A percentile compares a stretch with the other conserved stretches of the same genome.
phyloP scores from a whole-genome alignment of 140 eudicot genomes.

The Anethum foeniculum region DNA sequence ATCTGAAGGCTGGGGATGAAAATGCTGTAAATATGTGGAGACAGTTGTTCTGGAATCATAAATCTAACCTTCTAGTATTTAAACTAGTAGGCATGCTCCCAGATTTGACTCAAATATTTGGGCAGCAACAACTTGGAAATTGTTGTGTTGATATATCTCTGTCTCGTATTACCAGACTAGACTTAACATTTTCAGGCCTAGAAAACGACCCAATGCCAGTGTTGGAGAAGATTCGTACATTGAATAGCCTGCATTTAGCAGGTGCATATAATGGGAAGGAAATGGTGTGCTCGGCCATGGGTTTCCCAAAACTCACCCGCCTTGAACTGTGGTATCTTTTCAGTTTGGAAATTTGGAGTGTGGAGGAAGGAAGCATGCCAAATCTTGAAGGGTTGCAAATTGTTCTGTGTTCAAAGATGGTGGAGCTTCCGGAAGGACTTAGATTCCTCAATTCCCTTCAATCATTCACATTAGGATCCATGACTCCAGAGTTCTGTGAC shows the following conservation, averaged over 20 bases:
- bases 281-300: conserved; percentile 11
- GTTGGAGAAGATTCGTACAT: conserved; percentile 8
- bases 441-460: background rate
- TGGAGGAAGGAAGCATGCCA: conserved; percentile 1
- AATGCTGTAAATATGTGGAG: too few species aligned
- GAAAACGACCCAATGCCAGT: conserved; percentile 13
- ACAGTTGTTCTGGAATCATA: too few species aligned
- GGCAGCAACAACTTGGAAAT: background rate
- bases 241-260: background rate
- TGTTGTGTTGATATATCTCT: background rate
- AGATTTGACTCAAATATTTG: background rate
- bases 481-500: background rate
- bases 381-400: too few species aligned
- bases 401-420: too few species aligned
- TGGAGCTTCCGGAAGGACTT: background rate
- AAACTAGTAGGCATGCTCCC: background rate
- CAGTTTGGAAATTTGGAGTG: conserved; percentile 15
- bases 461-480: background rate
- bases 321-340: background rate
- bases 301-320: conserved; percentile 21
- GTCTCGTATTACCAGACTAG: background rate
- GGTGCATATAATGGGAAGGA: background rate
- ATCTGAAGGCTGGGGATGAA: too few species aligned
- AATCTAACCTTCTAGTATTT: too few species aligned
- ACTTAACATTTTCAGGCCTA: background rate